These are phyloP conservation scores for Ophiostoma montium DNA, from an alignment of 2,329 filamentous ascomycete genomes.

Conservation along the genomic window DNA sequence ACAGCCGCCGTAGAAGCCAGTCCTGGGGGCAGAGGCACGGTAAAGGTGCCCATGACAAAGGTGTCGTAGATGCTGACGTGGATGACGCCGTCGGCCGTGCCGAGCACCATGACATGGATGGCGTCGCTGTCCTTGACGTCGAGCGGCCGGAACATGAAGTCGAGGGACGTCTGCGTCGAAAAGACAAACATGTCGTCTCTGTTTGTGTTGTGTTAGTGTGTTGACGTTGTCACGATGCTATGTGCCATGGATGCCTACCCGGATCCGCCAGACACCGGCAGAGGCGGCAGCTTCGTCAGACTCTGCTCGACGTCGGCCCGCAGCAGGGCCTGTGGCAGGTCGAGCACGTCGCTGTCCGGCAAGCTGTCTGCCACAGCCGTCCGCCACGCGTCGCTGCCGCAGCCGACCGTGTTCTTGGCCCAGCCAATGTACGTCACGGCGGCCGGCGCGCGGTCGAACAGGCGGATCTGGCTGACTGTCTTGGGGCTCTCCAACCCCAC, in stretches of 20 bases:
- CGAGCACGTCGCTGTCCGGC: conserved; percentile 22
- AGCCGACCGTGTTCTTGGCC: conserved; percentile 30
- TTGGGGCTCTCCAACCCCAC: conserved; percentile 72
- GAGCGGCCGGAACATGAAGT: conserved; percentile 52
- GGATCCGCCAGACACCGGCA: conserved; percentile 49
- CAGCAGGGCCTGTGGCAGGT: conserved; percentile 60
- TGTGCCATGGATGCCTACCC: too few relatives aligned
- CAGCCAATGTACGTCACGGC: conserved; percentile 40
- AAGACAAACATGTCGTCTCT: conserved; percentile 49
- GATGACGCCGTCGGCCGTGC: conserved; percentile 54
- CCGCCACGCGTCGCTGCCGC: conserved; percentile 18
- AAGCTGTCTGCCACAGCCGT: conserved; percentile 18
- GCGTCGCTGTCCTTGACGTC: conserved; percentile 53
- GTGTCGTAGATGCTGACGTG: conserved; percentile 78
- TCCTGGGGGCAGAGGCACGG: conserved; percentile 26
- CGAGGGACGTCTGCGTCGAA: conserved; percentile 53
- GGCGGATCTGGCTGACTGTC: conserved; percentile 55
- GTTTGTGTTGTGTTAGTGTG: too few relatives aligned
- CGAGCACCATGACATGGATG: conserved; percentile 68
- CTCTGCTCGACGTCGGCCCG: conserved; percentile 64
- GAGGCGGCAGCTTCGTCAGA: conserved; percentile 59
- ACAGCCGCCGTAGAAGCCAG: not conserved
- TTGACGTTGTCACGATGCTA: too few relatives aligned
- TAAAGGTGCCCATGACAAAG: conserved; percentile 59
- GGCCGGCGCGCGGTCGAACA: conserved; percentile 29